Percentiles rank a stretch among this genome's conserved stretches.
phyloP scores from a whole-genome alignment of 2,329 filamentous ascomycete species.

The Monosporascus sp. region DNA sequence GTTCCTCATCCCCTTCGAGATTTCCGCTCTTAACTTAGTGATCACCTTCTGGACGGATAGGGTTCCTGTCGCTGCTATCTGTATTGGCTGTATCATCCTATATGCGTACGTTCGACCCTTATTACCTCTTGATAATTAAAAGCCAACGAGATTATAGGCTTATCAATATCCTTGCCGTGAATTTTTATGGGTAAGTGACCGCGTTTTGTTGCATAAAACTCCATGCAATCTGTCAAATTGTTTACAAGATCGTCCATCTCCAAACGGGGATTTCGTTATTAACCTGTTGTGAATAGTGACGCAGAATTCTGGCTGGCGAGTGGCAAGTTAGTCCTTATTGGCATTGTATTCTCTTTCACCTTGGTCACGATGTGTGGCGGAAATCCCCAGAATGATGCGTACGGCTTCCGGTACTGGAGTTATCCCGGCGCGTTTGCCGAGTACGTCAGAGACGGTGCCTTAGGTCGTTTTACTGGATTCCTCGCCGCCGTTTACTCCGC shows the following conservation, averaged over 20 bases:
- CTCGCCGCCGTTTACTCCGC: constrained; percentile 53
- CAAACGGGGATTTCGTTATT: no score
- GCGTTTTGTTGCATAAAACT: constrained; percentile 27
- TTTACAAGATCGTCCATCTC: constrained; percentile 18
- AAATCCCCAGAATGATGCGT: constrained; percentile 64
- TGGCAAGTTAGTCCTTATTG: constrained; percentile 62
- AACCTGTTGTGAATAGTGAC: constrained; percentile 50
- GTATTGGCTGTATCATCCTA: constrained; percentile 23
- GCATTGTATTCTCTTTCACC: constrained; percentile 67
- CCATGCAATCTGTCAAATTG: constrained; percentile 28
- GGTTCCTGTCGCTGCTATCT: constrained; percentile 46
- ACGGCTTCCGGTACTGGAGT: constrained; percentile 66
- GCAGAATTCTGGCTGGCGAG: constrained; percentile 64
- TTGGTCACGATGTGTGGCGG: constrained; percentile 76
- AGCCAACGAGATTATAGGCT: constrained; percentile 16
- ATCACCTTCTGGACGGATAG: constrained; percentile 42
- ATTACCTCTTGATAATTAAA: neutral
- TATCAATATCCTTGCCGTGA: constrained; percentile 27
- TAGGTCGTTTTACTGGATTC: constrained; percentile 63
- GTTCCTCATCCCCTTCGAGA: constrained; percentile 36
- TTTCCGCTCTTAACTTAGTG: constrained; percentile 34
- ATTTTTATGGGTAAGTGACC: constrained; percentile 24
- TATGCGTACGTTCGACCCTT: constrained; percentile 34
- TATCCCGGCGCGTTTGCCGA: constrained; percentile 57
- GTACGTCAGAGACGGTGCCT: constrained; percentile 50